Evolutionary conservation across 352 stramenopile genomes (phyloP), one percentile per base, ranked within the genome.

Genomic region (Pythium brachiatum): DNA sequence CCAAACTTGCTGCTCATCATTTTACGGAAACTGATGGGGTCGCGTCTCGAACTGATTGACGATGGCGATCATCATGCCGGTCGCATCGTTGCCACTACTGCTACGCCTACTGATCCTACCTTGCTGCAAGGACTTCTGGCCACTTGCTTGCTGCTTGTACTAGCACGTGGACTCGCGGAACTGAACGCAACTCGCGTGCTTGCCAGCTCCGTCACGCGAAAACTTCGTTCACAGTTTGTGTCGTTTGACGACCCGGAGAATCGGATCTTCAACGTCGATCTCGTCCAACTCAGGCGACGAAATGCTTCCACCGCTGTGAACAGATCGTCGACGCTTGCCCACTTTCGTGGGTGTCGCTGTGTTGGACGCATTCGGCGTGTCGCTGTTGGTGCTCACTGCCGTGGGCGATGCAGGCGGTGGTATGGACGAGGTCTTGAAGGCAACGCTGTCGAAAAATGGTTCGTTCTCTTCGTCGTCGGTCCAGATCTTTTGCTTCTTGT

Each of bases 401-500:
- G 63, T 70, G 6, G 63, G 63, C 21, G 63, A 70, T 0, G 52
- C 51, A 31, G 63, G 56, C 7, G 54, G 54, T 15, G 55, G 62
- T 55, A 68, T 47, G n/a, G 55, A 59, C 2, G 47, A 31, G 23
- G 50, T 57, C 38, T 68, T 68, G 34, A 63, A 34, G 16, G 62
- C 43, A 20, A 54, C 57, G 1, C 36, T 27, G 32, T 70, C 57
- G 16, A 64, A 50, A 26, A 69, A 8, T 2, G 62, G 55, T 23
- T 64, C 62, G 55, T 63, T 41, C 13, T 60, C 50, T 18, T 68
- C 61, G 12, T 68, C 60, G 12, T 69, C 56, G 12, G 43, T 63
- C 64, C 57, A 66, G 1, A 66, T 47, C 47, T 71, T 71, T n/a
- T 62, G 63, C 23, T 70, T 70, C 52, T 71, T 71, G 41, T 7